Conservation (phyloP, 2,329 filamentous ascomycete genomes). For the Colletotrichum melonis region DNA sequence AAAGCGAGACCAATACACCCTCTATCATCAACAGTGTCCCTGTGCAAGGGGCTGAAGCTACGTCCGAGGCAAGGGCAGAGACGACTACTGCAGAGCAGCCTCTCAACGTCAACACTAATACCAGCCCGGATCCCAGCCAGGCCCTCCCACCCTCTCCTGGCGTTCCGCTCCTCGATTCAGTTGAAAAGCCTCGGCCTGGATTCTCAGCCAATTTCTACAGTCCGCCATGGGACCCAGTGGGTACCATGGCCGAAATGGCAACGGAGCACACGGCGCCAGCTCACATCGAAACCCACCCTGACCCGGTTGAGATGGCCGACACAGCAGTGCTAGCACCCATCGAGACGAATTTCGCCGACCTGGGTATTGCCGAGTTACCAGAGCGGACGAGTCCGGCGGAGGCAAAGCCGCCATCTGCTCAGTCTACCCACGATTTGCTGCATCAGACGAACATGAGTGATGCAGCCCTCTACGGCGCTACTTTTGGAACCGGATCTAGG, state of each 20-base stretch:
- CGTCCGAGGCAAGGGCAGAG: neutral
- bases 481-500: conserved; percentile 33
- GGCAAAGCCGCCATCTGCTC: conserved; percentile 23
- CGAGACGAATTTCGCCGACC: conserved; percentile 42
- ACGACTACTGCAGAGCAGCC: neutral
- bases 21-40: conserved; percentile 39
- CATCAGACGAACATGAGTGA: conserved; percentile 35
- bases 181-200: conserved; percentile 47
- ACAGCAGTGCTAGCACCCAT: conserved; percentile 50
- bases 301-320: conserved; percentile 58
- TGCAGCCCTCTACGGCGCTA: conserved; percentile 31
- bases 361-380: conserved; percentile 52
- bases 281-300: conserved; percentile 54
- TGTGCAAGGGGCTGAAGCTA: conserved; percentile 13
- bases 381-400: conserved; percentile 46
- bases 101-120: neutral
- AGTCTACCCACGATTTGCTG: conserved; percentile 24
- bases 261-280: conserved; percentile 55
- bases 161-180: conserved; percentile 48
- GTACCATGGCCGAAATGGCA: conserved; percentile 59
- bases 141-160: conserved; percentile 1
- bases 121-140: neutral
- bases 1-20: conserved; percentile 42
- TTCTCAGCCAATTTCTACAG: conserved; percentile 39
- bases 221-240: conserved; percentile 51